Base-by-base conservation (phyloP, 225 moss, liverwort and hornwort species). In the Thuidium tamariscinum region DNA sequence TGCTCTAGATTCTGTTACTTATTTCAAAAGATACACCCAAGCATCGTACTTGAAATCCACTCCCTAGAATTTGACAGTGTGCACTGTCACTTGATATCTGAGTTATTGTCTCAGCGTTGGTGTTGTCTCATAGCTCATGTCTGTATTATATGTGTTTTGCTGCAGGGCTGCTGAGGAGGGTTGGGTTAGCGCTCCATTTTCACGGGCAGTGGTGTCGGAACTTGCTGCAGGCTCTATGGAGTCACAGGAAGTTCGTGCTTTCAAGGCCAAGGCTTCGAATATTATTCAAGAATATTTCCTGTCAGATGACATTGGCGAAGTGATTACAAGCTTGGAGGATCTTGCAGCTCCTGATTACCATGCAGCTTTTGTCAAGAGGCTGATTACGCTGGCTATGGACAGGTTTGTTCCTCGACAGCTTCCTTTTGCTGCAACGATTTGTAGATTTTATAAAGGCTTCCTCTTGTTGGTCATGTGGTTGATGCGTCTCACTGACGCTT, bases 261-360 rank as follows among this genome's bases (percentile, higher is more conserved):
- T 98, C 84, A 98, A 98, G 78, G 94, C 90, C 18, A 94, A 94
- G 82, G 98, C 98, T 76, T 93, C 96, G 29, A 88, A 91, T 13
- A 96, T 98, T n/a, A 97, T 98, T 22, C 98, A 94, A 89, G 98
- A 98, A 60, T 98, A 97, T 88, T 98, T 98, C 86, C 89, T 96
- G 69, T 98, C 98, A 12, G 98, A 95, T 90, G 98, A 98, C 84
- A 98, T 97, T n/a, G 92, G 89, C 63, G 98, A 98, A 93, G 98
- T 96, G 59, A 90, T 97, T 39, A 89, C 93, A 56, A 98, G 96
- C 88, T 92, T 98, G 91, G 98, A 98, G 91, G 98, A 98, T 69
- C 98, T 98, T 81, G 97, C 95, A 65, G 95, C 94, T 82, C 98
- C 98, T 77, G 98, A 98, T 75, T 95, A 91, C 79, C 92, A 98